Conservation (phyloP, 331 rosid genomes). For the Pyracantha coccinea region DNA sequence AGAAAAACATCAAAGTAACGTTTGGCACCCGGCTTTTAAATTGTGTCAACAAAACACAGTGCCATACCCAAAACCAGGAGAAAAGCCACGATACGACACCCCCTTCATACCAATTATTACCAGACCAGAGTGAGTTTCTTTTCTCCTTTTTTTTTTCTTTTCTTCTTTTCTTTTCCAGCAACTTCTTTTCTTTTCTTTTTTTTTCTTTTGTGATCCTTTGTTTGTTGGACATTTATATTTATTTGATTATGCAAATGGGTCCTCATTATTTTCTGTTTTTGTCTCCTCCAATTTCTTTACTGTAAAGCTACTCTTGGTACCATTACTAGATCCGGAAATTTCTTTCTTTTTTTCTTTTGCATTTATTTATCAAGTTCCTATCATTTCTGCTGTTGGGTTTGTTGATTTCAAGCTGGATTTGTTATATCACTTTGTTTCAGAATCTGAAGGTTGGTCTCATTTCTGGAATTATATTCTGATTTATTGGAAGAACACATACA, state of each 20-base stretch:
- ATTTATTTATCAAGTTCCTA: not conserved
- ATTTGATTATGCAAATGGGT: not conserved
- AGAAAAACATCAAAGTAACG: no score
- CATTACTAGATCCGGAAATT: conserved; percentile 16
- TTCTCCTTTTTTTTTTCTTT: no score
- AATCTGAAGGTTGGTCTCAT: conserved; percentile 11
- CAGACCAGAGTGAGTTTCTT: no score
- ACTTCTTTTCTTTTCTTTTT: no score
- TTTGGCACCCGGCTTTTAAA: no score
- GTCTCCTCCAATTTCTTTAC: not conserved
- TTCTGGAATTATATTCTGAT: conserved; percentile 5
- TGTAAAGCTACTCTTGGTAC: not conserved
- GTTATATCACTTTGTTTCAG: not conserved
- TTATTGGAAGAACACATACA: not conserved
- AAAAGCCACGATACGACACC: no score
- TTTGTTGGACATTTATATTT: no score
- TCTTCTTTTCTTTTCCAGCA: no score
- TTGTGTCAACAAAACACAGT: no score
- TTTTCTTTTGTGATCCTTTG: no score
- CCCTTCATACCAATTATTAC: no score
- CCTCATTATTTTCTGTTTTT: not conserved
- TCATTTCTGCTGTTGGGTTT: conserved; percentile 4
- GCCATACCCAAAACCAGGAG: no score
- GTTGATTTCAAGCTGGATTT: not conserved
- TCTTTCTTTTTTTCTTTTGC: not conserved